Conservation (phyloP, 2,329 filamentous ascomycete genomes). For the Colletotrichum sp. region DNA sequence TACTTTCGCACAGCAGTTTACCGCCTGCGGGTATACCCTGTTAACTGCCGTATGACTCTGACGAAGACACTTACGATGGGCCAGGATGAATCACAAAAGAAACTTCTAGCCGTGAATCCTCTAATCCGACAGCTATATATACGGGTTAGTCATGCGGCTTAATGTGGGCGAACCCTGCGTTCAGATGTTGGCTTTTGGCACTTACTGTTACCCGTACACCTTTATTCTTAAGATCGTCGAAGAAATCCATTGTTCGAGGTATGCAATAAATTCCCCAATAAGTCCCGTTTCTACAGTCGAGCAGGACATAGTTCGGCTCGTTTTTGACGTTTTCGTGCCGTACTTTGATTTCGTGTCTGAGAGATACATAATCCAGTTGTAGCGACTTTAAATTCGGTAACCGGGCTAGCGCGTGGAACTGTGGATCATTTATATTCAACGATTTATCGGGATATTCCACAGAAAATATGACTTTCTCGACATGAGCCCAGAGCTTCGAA, state of each 20-base stretch:
- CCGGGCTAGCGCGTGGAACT: background rate
- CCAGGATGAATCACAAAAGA: no score
- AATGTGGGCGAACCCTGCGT: no score
- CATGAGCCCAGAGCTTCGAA: background rate
- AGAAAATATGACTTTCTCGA: background rate
- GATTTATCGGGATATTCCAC: background rate
- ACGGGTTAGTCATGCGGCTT: no score
- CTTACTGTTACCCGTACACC: background rate
- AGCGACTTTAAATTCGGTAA: background rate
- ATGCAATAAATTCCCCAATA: background rate
- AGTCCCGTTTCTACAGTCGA: background rate
- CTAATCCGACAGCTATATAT: no score
- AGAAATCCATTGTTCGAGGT: background rate
- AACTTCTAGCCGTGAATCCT: no score
- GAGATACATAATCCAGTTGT: background rate
- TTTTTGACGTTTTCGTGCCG: background rate
- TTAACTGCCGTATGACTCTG: background rate
- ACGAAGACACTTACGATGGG: background rate
- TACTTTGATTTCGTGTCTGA: background rate
- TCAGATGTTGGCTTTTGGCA: background rate
- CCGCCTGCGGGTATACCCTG: background rate
- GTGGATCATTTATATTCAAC: background rate
- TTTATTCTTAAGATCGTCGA: background rate
- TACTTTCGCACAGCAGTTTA: background rate
- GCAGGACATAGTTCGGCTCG: background rate